Evolutionary conservation across 2,329 filamentous ascomycete species (phyloP), one percentile per base, ranked within the genome.

Genomic region (Aspergillus sp.): DNA sequence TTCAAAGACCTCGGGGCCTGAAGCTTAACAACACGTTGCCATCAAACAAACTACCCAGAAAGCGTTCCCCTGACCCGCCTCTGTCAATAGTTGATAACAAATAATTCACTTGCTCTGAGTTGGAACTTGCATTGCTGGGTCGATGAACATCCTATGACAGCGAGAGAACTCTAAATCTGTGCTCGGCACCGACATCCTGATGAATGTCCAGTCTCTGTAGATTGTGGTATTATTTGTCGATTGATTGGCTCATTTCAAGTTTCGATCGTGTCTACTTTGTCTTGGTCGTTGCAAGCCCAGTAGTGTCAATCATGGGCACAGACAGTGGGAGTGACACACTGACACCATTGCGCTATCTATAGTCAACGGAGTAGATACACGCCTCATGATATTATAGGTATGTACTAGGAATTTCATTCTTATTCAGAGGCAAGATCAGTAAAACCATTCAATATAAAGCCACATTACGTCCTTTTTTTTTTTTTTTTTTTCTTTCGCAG

Each of bases 1-100:
- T 23, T 31, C 28, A 9, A 46, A 55, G 62, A 60, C 57, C 60
- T 7, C 25, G 25, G 25, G 25, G 25, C 25, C 59, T 59, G 55
- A 64, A 59, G 62, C 62, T 64, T 61, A 55, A 61, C 45, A 57
- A 46, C 52, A 54, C 52, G 52, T 54, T 54, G 52, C 30, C 52
- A 23, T 50, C 47, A 23, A 28, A 28, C 19, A 56, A 23, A 23
- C 45, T 41, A 41, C 6, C 6, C 4, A 15, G 34, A 41, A 41
- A 41, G 4, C 34, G 30, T 50, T 51, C 46, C 52, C 58, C 48
- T 55, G 45, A 43, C 51, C 46, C 58, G 48, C 52, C 45, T 49
- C 51, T 54, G 51, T 45, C 51, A 56, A 23, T 41, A 41, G 34
- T 41, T 41, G 13, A 41, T 41, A 3, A 11, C 34, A 13, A 41